These are phyloP conservation scores for Pyrus communis DNA, from an alignment of 306 rosid species.

Conservation along the genomic window DNA sequence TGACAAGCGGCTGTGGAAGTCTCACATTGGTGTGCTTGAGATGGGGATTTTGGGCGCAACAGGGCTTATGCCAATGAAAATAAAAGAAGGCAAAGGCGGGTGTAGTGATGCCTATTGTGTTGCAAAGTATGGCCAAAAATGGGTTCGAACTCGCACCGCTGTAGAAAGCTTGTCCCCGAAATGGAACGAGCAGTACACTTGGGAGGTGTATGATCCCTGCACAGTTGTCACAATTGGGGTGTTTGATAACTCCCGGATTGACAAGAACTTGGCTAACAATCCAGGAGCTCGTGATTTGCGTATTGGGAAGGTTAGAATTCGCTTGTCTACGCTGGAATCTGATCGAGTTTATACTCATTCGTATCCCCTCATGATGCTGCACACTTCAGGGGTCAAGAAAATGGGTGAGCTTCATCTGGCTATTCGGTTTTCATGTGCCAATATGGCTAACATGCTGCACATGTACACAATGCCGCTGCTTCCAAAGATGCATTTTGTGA, in stretches of 20 bases:
- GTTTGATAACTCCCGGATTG: conserved; percentile 45
- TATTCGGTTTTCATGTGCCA: conserved; percentile 46
- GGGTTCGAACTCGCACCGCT: conserved; percentile 54
- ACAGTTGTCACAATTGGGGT: conserved; percentile 52
- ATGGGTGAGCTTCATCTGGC: conserved; percentile 68
- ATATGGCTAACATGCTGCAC: conserved; percentile 39
- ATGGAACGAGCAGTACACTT: conserved; percentile 67
- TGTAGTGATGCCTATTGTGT: conserved; percentile 53
- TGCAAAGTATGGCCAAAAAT: conserved; percentile 56
- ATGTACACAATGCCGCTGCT: conserved; percentile 46
- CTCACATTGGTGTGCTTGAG: conserved; percentile 56
- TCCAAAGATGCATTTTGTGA: conserved; percentile 56
- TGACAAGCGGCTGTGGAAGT: conserved; percentile 54
- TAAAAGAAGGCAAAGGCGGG: conserved; percentile 51
- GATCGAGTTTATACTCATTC: conserved; percentile 56
- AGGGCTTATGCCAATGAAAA: conserved; percentile 55
- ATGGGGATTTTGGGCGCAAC: conserved; percentile 62
- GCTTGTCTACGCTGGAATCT: conserved; percentile 48
- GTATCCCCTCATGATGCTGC: conserved; percentile 51
- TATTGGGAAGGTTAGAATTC: conserved; percentile 50
- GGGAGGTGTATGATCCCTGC: conserved; percentile 63
- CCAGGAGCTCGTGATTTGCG: conserved; percentile 29
- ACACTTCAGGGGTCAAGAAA: conserved; percentile 48
- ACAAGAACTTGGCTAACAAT: conserved; percentile 23
- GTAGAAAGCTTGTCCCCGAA: conserved; percentile 52